A percentile compares a stretch with the other conserved stretches of the same genome.
Evolutionary conservation across 2,329 filamentous ascomycete genomes (phyloP).

Genomic region (Fusarium floridanum): DNA sequence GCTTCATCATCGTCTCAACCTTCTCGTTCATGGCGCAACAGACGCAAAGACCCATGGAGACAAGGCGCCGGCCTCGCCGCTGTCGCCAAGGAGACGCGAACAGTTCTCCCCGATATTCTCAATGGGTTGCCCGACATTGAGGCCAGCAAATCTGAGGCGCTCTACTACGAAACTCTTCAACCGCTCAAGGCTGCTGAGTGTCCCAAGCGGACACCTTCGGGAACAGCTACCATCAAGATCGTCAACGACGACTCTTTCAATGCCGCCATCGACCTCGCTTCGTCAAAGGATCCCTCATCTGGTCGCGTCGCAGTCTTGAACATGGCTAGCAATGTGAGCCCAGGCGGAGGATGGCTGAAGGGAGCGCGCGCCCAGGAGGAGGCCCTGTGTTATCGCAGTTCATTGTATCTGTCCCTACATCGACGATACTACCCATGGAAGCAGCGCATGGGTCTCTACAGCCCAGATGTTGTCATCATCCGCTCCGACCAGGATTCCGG

Average conservation of each 20-base stretch:
- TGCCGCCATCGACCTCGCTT: conserved; percentile 60
- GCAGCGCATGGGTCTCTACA: conserved; percentile 67
- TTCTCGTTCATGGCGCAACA: conserved; percentile 10
- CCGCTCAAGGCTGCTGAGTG: conserved; percentile 57
- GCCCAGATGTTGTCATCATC: conserved; percentile 70
- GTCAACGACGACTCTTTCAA: conserved; percentile 70
- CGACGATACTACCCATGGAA: conserved; percentile 66
- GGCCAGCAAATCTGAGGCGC: conserved; percentile 54
- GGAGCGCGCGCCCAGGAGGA: conserved; percentile 78
- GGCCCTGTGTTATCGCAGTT: conserved; percentile 74
- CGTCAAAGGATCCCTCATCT: conserved; percentile 40
- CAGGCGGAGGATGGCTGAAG: conserved; percentile 74
- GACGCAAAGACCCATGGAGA: conserved; percentile 34
- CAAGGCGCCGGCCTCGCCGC: conserved; percentile 51
- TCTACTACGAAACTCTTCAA: conserved; percentile 54
- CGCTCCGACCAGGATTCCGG: conserved; percentile 61
- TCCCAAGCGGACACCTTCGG: conserved; percentile 53
- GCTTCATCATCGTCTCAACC: conserved; percentile 20
- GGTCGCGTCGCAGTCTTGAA: conserved; percentile 72
- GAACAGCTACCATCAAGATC: conserved; percentile 58
- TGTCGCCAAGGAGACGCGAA: conserved; percentile 62
- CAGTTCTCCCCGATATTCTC: conserved; percentile 61
- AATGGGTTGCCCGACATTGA: conserved; percentile 56
- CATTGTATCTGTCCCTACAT: conserved; percentile 63
- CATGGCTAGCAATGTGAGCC: conserved; percentile 68